A percentile compares a stretch with the other conserved stretches of the same genome.
Conservation (phyloP, 306 rosid species). For the Prosopis cineraria region DNA sequence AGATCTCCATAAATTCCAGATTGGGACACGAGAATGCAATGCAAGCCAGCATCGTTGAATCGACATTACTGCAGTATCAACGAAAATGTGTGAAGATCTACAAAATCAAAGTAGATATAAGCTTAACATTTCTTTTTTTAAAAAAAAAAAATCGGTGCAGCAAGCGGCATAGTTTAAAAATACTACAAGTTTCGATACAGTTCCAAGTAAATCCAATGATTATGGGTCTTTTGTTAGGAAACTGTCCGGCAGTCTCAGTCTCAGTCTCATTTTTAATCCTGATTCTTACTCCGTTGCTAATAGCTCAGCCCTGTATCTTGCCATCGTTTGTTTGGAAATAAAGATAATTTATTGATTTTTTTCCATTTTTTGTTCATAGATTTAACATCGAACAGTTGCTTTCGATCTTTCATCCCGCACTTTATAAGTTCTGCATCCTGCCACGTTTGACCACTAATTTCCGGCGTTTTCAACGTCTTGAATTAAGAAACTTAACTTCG, state of each 20-base stretch:
- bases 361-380: neutral
- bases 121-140: neutral
- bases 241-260: neutral
- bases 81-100: slow-evolving; percentile 7
- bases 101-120: neutral
- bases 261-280: slow-evolving; percentile 3
- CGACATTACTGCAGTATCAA: slow-evolving; percentile 70
- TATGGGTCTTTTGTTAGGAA: neutral
- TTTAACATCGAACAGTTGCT: slow-evolving; percentile 11
- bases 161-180: neutral
- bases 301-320: neutral
- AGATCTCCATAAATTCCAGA: slow-evolving; percentile 78
- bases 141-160: neutral
- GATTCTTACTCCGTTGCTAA: neutral
- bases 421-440: slow-evolving; percentile 1
- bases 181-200: neutral
- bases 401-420: slow-evolving; percentile 32
- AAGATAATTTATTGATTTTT: neutral
- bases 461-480: neutral
- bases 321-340: neutral
- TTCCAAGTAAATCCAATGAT: neutral
- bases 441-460: neutral
- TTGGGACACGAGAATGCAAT: slow-evolving; percentile 94
- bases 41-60: slow-evolving; percentile 92
- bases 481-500: slow-evolving; percentile 20